These are phyloP conservation scores for Meyerozyma athensensis DNA, from an alignment of 1,139 yeast genomes.

Conservation along the genomic window DNA sequence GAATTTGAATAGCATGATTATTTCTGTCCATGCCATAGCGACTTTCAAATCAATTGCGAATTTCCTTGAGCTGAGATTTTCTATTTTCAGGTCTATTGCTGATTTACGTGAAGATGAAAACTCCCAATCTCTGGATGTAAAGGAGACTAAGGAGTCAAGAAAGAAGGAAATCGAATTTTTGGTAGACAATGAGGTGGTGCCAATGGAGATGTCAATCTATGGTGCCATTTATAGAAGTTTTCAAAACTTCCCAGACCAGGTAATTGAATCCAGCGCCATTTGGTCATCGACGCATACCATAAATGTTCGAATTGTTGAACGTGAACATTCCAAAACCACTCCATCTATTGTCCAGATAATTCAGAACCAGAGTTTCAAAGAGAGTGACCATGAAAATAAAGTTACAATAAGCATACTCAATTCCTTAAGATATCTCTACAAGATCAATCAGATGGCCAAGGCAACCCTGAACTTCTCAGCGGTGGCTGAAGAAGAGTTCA, in stretches of 20 bases:
- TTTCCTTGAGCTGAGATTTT: slow-evolving; percentile 44
- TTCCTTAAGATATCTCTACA: slow-evolving; percentile 50
- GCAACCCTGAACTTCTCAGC: slow-evolving; percentile 11
- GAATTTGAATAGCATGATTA: slow-evolving; percentile 37
- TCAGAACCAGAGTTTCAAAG: slow-evolving; percentile 19
- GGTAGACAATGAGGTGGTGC: slow-evolving; percentile 56
- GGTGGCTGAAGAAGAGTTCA: slow-evolving; percentile 46
- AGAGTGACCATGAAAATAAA: slow-evolving; percentile 31
- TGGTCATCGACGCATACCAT: slow-evolving; percentile 58
- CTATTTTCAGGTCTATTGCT: slow-evolving; percentile 19
- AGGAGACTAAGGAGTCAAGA: slow-evolving; percentile 1
- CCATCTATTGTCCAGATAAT: slow-evolving; percentile 8
- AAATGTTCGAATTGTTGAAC: slow-evolving; percentile 36
- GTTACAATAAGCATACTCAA: slow-evolving; percentile 53
- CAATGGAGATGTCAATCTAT: slow-evolving; percentile 69
- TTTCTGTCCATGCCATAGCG: slow-evolving; percentile 88
- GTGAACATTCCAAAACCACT: slow-evolving; percentile 10
- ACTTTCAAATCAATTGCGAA: slow-evolving; percentile 70
- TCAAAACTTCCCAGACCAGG: slow-evolving; percentile 34
- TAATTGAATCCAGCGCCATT: slow-evolving; percentile 45
- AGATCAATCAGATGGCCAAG: slow-evolving; percentile 40
- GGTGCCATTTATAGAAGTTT: slow-evolving; percentile 67
- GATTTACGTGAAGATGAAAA: slow-evolving; percentile 9
- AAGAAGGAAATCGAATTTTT: slow-evolving; percentile 48
- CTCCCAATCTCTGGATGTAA: slow-evolving; percentile 8